These are phyloP conservation scores for Cicer pinnatifidum DNA, from an alignment of 306 rosid species.

Conservation along the genomic window DNA sequence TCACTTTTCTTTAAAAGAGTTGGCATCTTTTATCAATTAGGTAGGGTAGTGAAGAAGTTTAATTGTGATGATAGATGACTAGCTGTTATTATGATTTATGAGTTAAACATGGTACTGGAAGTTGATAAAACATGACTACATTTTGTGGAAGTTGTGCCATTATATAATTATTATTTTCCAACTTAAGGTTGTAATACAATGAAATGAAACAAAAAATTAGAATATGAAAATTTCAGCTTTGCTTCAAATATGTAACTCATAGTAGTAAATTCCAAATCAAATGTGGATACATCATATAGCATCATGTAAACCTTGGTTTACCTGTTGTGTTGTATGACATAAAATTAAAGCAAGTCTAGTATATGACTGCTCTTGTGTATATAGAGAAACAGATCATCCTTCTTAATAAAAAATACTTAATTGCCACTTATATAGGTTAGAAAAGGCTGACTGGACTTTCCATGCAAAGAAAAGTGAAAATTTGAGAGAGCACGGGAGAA, in stretches of 20 bases:
- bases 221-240: conserved; percentile 9
- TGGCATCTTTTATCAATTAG: conserved; percentile 25
- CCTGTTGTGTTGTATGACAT: conserved; percentile 7
- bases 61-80: conserved; percentile 12
- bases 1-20: background rate
- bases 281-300: background rate
- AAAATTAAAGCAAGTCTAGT: conserved; percentile 13
- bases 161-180: conserved; percentile 6
- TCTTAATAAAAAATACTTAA: conserved; percentile 12
- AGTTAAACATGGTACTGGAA: background rate
- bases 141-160: conserved; percentile 1
- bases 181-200: background rate
- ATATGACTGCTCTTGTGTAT: conserved; percentile 27
- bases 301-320: conserved; percentile 1
- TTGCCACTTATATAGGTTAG: conserved; percentile 24
- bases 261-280: conserved; percentile 4
- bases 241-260: background rate
- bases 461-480: conserved; percentile 18
- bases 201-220: conserved; percentile 16
- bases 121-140: background rate
- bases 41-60: conserved; percentile 6
- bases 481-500: background rate
- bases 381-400: background rate
- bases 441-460: conserved; percentile 14
- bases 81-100: conserved; percentile 13